Evolutionary conservation across 2,329 filamentous ascomycete genomes (phyloP), one percentile per base, ranked within the genome.

Genomic region (Alternaria dauci): DNA sequence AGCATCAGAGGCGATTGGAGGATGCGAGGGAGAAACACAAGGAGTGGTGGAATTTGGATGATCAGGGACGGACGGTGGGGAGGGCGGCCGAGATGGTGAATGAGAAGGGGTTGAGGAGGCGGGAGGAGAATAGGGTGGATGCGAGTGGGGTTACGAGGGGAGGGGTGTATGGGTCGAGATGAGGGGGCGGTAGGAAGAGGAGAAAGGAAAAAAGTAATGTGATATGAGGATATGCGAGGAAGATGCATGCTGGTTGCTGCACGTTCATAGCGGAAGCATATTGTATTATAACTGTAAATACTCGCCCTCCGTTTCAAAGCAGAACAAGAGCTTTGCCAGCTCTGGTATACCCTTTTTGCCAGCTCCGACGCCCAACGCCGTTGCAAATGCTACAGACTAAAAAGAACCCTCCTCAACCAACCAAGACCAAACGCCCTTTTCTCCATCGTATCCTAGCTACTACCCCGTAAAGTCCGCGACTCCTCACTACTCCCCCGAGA

Each of bases 41-140:
- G 65, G 82, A 85, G 67, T 85, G 82, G 82, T 85, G 83, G 83
- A 81, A 75, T 52, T 52, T 81, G 60, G 79, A 81, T 63, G 79
- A 81, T 59, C 20, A 65, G 8, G 79, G 79, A 20, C 68, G 68
- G 54, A 52, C 70, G 68, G 55, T 68, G 60, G 73, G 74, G 51
- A 73, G 63, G 66, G 64, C 25, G 54, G 57, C 58, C 54, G 56
- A 51, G 36, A 62, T 51, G 18, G 63, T 47, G 4, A 36, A 4
- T 38, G 58, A 52, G 52, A 26, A 12, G 8, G 39, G 46, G 14
- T 4, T 58, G 32, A 41, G 54, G 43, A 50, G 67, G 53, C 48
- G 59, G 12, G 63, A 70, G 44, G 68, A 70, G 60, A 67, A 67
- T 53, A 57, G 55, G 18, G 63, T 69, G 4, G 70, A 71, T 66